Evolutionary conservation across 345 rosid species (phyloP).

Genomic region (Eucalyptus decipiens): DNA sequence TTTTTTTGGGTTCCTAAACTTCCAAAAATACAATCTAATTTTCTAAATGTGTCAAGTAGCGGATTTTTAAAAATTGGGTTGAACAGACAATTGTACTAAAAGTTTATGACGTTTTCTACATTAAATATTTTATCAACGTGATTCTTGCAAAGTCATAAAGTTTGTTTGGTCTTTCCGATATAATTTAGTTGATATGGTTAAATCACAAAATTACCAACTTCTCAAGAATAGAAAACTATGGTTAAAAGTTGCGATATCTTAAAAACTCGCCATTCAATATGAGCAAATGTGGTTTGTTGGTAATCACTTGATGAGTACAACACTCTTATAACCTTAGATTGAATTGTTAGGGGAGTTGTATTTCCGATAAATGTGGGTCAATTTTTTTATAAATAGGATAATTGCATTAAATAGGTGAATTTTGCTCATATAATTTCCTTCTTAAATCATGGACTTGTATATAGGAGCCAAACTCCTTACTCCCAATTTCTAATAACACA

Average conservation of each 20-base stretch:
- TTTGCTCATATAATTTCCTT: background rate
- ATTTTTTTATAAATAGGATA: background rate
- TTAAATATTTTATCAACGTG: background rate
- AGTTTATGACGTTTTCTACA: accelerated
- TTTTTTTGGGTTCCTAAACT: background rate
- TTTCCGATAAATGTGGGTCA: background rate
- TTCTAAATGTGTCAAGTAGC: background rate
- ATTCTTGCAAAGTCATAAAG: background rate
- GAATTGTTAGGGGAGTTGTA: background rate
- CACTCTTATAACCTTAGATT: background rate
- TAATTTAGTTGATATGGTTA: background rate
- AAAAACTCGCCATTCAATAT: accelerated
- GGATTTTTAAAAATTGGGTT: accelerated
- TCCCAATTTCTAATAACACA: background rate
- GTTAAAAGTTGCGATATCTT: background rate
- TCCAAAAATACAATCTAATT: background rate
- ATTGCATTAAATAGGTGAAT: background rate
- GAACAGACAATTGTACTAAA: accelerated
- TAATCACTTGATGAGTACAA: background rate
- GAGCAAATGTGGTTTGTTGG: background rate
- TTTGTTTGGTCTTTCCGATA: background rate
- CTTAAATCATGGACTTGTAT: background rate
- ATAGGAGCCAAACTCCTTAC: background rate
- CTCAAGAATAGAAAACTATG: background rate
- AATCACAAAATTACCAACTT: background rate